Conservation (phyloP, 106 monocot species). For the Hemerocallis citrina region DNA sequence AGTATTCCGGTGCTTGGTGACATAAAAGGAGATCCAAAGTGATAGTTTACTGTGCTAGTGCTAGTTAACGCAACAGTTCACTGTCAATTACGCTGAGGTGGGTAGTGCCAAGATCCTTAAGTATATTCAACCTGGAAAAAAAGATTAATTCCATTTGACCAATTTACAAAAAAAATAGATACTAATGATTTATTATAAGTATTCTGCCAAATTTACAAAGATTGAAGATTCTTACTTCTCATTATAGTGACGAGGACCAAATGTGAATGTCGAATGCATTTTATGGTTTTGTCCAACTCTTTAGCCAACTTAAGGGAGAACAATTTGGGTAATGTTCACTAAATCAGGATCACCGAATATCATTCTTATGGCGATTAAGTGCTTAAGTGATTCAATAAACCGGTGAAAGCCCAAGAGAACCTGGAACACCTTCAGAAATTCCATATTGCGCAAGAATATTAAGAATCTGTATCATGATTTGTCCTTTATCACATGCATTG, state of each 20-base stretch:
- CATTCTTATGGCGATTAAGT: conserved; percentile 57
- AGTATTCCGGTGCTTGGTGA: conserved; percentile 69
- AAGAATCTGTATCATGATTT: conserved; percentile 37
- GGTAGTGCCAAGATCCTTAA: conserved; percentile 66
- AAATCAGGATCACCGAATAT: conserved; percentile 79
- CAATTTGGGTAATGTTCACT: conserved; percentile 47
- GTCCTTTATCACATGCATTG: no score
- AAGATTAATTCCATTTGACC: not conserved
- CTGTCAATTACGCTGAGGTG: conserved; percentile 62
- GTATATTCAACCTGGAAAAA: conserved; percentile 54
- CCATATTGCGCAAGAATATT: conserved; percentile 64
- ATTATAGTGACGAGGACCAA: conserved; percentile 53
- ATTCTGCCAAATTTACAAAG: no score
- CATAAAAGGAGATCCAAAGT: conserved; percentile 53
- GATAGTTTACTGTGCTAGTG: conserved; percentile 52
- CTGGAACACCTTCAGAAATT: conserved; percentile 49
- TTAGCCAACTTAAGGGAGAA: conserved; percentile 47
- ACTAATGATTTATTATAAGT: no score
- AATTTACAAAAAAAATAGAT: no score
- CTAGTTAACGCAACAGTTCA: conserved; percentile 58
- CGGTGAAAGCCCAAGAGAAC: conserved; percentile 66
- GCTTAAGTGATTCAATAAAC: conserved; percentile 65
- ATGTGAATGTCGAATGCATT: conserved; percentile 55
- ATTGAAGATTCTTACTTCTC: conserved; percentile 52
- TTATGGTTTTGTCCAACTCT: conserved; percentile 48